Percentiles rank a stretch among this genome's conserved stretches.
Conservation (phyloP, 805 yeast genomes). For the Wickerhamomyces strasburgensis region DNA sequence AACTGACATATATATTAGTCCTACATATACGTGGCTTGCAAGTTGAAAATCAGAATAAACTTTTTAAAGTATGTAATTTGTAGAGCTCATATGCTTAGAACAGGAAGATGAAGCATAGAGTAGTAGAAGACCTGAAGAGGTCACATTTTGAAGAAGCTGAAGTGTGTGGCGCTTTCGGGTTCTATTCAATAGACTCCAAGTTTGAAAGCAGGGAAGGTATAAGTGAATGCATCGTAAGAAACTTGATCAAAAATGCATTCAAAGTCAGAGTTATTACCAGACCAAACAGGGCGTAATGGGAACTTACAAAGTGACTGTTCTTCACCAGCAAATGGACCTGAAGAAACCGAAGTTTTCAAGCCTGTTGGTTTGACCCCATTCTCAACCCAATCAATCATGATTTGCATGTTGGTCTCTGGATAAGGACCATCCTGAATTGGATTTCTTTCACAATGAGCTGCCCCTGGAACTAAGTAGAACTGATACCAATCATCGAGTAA, state of each 20-base stretch:
- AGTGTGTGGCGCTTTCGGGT: too few relatives aligned
- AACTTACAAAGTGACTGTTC: constrained; percentile 1
- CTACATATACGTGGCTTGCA: too few relatives aligned
- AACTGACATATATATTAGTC: too few relatives aligned
- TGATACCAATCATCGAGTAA: constrained; percentile 2
- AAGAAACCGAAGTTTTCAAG: constrained; percentile 1
- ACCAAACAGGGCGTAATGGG: constrained; percentile 3
- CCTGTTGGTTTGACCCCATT: constrained; percentile 1
- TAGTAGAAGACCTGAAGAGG: too few relatives aligned
- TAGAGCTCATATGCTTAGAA: too few relatives aligned
- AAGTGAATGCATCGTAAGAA: constrained; percentile 3
- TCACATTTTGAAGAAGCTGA: too few relatives aligned
- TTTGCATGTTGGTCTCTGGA: constrained; percentile 1
- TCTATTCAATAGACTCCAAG: constrained; percentile 3
- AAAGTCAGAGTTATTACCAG: not conserved
- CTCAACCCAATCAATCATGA: constrained; percentile 5
- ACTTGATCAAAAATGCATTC: constrained; percentile 1
- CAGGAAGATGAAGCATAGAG: too few relatives aligned
- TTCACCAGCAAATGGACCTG: constrained; percentile 1
- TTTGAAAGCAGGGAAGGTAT: constrained; percentile 1
- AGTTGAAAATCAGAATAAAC: too few relatives aligned
- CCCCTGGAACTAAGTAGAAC: constrained; percentile 3
- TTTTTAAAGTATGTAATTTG: too few relatives aligned
- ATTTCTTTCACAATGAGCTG: constrained; percentile 4
- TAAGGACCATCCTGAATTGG: too few relatives aligned